Percentiles rank a stretch among this genome's conserved stretches.
These are phyloP conservation scores for Trichoderma pleuroti DNA, from an alignment of 2,329 filamentous ascomycete species.

Conservation along the genomic window DNA sequence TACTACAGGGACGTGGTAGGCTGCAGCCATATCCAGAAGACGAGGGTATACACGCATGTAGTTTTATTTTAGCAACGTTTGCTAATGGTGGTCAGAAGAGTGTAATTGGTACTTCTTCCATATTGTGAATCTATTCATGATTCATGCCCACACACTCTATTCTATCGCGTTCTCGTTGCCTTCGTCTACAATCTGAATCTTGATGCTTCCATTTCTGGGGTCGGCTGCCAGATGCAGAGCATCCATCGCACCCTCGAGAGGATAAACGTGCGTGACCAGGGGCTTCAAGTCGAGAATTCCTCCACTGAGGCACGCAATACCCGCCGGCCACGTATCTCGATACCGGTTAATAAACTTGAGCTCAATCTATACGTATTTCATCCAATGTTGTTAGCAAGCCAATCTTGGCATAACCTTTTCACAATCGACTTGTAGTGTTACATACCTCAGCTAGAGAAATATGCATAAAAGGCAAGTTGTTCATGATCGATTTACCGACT, in stretches of 20 bases:
- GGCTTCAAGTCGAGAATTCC: conserved; percentile 7
- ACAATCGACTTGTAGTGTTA: neutral
- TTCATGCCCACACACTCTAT: neutral
- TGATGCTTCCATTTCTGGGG: conserved; percentile 2
- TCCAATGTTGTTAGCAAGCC: neutral
- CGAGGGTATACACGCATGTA: neutral
- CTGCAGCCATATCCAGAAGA: neutral
- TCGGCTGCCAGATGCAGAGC: conserved; percentile 3
- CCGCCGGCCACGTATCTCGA: conserved; percentile 7
- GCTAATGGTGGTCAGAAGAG: neutral
- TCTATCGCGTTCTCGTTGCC: neutral
- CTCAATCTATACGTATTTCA: neutral
- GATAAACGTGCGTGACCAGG: neutral
- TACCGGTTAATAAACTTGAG: conserved; percentile 11
- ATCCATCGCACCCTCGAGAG: neutral
- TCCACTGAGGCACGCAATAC: conserved; percentile 2
- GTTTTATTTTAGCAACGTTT: neutral
- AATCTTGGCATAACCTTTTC: too few relatives aligned
- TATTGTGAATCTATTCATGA: neutral
- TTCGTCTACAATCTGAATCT: conserved; percentile 7
- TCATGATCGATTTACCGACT: conserved; percentile 10
- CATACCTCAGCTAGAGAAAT: conserved; percentile 8
- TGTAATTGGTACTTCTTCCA: neutral
- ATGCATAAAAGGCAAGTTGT: conserved; percentile 10
- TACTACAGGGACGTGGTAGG: neutral